Evolutionary conservation across 371 early-diverging fungal species (phyloP), one percentile per base, ranked within the genome.

Genomic region (Apophysomyces trapeziformis): DNA sequence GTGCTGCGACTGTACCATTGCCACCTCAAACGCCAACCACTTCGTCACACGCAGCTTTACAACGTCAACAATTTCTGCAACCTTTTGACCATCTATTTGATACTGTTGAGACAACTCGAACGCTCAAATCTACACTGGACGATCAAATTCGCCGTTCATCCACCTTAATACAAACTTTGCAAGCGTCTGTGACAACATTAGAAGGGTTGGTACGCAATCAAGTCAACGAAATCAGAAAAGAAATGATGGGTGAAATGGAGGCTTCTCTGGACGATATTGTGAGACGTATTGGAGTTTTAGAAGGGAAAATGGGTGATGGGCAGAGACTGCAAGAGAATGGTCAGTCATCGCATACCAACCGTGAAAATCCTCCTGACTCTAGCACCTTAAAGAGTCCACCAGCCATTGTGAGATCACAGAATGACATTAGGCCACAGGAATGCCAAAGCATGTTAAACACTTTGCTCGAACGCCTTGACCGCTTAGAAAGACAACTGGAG

Each of bases 91-190:
- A 82, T 68, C 60, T 87, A 14, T 87, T 84, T 71, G 89, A 88
- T 59, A 83, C 85, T 0, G 82, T 87, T 45, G 87, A 86, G 54
- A 84, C 85, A 4, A 82, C 83, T 2, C 77, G 83, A 2, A 81
- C 79, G 0, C 76, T 93, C 14, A 86, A 87, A 47, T 57, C 73
- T 1, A 89, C 90, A 0, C 73, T 93, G 65, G 89, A 90, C 66
- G 92, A 91, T 58, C 92, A 92, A 73, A 87, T 93, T 47, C 85
- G 94, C 16, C 85, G 87, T 16, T 89, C 92, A 4, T 80, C 90
- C 1, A 82, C 90, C 4, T 68, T 93, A 41, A 84, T 93, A n/a
- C 91, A 92, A 65, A 91, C 92, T 2, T 75, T 93, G 35, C 91
- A 90, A 68, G 82, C 89, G 6, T 85, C 87, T 1, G 87, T 88